phyloP scores from a whole-genome alignment of 1,284 basidiomycete species.

The Veloboletus limbatus region DNA sequence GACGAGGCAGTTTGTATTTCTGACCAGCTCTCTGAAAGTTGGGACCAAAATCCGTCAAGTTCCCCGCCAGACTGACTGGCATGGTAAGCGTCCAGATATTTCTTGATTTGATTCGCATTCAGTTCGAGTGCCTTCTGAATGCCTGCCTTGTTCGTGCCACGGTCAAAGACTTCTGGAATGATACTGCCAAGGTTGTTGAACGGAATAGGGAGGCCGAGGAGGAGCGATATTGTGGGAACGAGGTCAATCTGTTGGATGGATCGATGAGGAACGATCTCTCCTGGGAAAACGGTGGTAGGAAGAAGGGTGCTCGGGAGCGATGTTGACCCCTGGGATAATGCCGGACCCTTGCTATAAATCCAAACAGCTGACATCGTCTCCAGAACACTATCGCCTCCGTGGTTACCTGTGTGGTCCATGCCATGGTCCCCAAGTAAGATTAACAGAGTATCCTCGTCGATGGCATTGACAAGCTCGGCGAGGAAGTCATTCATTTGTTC shows the following conservation, averaged over 20 bases:
- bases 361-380: slow-evolving; percentile 89
- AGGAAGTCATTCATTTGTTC: slow-evolving; percentile 86
- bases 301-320: slow-evolving; percentile 48
- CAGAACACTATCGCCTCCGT: slow-evolving; percentile 87
- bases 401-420: slow-evolving; percentile 94
- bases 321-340: slow-evolving; percentile 38
- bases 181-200: slow-evolving; percentile 93
- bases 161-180: slow-evolving; percentile 88
- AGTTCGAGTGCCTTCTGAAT: slow-evolving; percentile 61
- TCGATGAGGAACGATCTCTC: slow-evolving; percentile 53
- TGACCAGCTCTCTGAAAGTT: slow-evolving; percentile 49
- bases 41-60: slow-evolving; percentile 60
- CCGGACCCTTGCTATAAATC: slow-evolving; percentile 79
- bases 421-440: slow-evolving; percentile 96
- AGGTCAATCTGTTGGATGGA: slow-evolving; percentile 93
- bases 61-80: slow-evolving; percentile 67
- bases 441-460: slow-evolving; percentile 82
- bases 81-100: slow-evolving; percentile 78
- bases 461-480: slow-evolving; percentile 57
- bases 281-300: slow-evolving; percentile 62
- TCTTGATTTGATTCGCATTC: slow-evolving; percentile 77
- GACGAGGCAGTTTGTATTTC: slow-evolving; percentile 25
- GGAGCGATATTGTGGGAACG: slow-evolving; percentile 85
- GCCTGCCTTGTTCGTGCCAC: slow-evolving; percentile 24
- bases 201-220: slow-evolving; percentile 91